Evolutionary conservation across 2,329 filamentous ascomycete genomes (phyloP), one percentile per base, ranked within the genome.

Genomic region (Laburnicola sp.): DNA sequence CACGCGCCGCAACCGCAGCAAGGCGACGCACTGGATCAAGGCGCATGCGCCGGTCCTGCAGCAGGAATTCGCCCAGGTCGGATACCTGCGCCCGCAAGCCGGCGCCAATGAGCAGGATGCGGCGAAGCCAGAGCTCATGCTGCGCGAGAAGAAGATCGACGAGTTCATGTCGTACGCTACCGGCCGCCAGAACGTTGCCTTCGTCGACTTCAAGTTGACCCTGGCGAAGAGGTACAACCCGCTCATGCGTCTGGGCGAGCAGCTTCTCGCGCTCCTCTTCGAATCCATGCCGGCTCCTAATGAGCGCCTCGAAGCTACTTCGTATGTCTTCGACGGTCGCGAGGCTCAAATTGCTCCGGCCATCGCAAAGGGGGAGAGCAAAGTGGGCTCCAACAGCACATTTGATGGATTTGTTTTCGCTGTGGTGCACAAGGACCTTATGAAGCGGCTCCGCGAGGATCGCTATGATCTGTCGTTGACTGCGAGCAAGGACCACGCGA

Each of bases 351-450:
- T 91, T 26, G 86, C 95, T 0, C 89, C 81, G 4, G 63, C 82
- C 3, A 84, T 85, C 4, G 84, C 83, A 35, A 79, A 83, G 36
- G 78, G 77, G 75, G 82, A 67, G 64, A 86, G 84, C 81, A 86
- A 85, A 78, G 75, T 77, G 51, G 70, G n/a, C n/a, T n/a, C 76
- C 66, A 84, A 80, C 72, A 86, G 83, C 51, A 76, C 76, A 34
- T 97, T 87, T 66, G 94, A 97, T 71, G 86, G 86, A 38, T 99
- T 97, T 66, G 93, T 99, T 58, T 97, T 89, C 83, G 93, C 91
- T 43, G 75, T 99, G 60, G 92, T 97, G 56, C 91, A 97, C 82
- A 99, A 99, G 84, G 87, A 91, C 65, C 78, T 82, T 71, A 97
- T 99, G 93, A 90, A 89, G 78, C 80, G 84, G 65, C 82, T 96